Evolutionary conservation across 768 basidiomycete genomes (phyloP), one percentile per base, ranked within the genome.

Genomic region (Pholiota microspora): DNA sequence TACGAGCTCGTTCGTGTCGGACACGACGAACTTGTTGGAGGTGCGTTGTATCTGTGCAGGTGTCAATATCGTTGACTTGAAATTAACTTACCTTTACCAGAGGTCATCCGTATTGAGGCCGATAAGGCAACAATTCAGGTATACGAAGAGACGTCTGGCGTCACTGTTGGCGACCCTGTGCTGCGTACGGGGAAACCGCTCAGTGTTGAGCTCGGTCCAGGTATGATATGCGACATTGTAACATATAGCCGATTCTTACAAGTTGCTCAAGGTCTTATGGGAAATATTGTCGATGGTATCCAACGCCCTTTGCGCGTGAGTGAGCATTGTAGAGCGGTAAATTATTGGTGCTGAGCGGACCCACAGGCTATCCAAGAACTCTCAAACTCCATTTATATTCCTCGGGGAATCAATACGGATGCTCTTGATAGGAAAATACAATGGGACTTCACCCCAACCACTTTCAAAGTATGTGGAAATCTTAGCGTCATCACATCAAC

Each of bases 101-200:
- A 99, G 92, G 97, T 99, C 64, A 99, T 99, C 65, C 85, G 97
- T 64, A 98, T 99, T 74, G 97, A 98, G 62, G 86, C 86, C 58
- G 97, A 99, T 75, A 96, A 97, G 75, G 92, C 92, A 38, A 98
- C 97, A 10, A 98, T 99, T 57, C 97, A 99, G 71, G 97, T 99
- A 8, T 98, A 99, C 67, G 97, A 99, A 72, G 97, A 99, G 77
- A 98, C 96, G 5, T 97, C 96, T 38, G 97, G 97, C 51, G 97
- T 99, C 36, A 98, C 96, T 5, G 95, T 98, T 49, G 97, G 97
- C 25, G 97, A 99, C 76, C 97, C 97, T 45, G 97, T 99, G 15
- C 74, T 99, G 66, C 83, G 96, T 53, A 99, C 97, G 25, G 97
- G 96, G 44, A 99, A 99, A 71, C 97, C 97, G 27, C 83, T 99